Percentiles rank a stretch among this genome's conserved stretches.
These are phyloP conservation scores for Nicotiana paniculata DNA, from an alignment of 257 asterid species.

Conservation along the genomic window DNA sequence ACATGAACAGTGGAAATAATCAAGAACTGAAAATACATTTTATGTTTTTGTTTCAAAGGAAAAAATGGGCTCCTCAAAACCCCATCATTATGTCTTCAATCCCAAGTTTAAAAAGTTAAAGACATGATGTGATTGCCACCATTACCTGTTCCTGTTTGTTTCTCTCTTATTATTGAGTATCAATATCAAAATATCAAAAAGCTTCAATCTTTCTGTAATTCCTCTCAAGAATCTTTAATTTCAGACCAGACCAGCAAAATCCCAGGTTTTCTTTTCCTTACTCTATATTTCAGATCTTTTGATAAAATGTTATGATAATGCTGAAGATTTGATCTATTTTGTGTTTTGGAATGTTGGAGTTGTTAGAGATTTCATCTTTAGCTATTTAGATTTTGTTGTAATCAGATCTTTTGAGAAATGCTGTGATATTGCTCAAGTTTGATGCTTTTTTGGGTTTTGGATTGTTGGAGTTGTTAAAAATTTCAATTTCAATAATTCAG, in stretches of 20 bases:
- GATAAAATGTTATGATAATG: not conserved
- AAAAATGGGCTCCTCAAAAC: slow-evolving; percentile 30
- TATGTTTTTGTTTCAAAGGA: not conserved
- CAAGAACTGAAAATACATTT: slow-evolving; percentile 20
- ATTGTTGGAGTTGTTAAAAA: not conserved
- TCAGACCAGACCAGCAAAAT: slow-evolving; percentile 12
- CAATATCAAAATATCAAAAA: not conserved
- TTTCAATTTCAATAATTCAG: not conserved
- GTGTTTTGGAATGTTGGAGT: not conserved
- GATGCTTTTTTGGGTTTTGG: not conserved
- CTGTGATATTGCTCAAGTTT: slow-evolving; percentile 10
- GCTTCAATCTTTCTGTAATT: slow-evolving; percentile 12
- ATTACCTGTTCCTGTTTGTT: not conserved
- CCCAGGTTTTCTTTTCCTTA: slow-evolving; percentile 24
- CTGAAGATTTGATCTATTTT: slow-evolving; percentile 7
- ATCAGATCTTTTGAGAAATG: slow-evolving; percentile 6
- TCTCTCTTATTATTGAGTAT: not conserved
- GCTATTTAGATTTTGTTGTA: not conserved
- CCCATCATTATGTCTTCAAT: slow-evolving; percentile 42
- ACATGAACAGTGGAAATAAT: not conserved
- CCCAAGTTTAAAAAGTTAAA: slow-evolving; percentile 16
- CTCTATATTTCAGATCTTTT: slow-evolving; percentile 3
- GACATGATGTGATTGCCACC: slow-evolving; percentile 14
- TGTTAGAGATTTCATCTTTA: not conserved
- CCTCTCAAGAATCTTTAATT: not conserved